Evolutionary conservation across 192 early-diverging fungal genomes (phyloP).

Genomic region (Lobosporangium transversale): DNA sequence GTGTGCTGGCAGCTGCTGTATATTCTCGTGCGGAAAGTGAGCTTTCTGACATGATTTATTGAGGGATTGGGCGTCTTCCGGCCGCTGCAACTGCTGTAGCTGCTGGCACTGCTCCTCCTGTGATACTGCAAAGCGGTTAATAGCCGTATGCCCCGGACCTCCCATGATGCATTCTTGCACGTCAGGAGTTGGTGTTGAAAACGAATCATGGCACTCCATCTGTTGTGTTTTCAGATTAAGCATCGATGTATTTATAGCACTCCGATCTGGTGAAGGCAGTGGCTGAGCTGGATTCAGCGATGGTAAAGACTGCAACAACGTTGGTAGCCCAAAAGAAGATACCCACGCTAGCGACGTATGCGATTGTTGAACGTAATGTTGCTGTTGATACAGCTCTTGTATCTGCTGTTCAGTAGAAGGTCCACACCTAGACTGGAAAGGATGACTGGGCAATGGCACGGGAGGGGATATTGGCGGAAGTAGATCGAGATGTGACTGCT

Average conservation of each 20-base stretch:
- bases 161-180: background rate
- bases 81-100: slow-evolving; percentile 7
- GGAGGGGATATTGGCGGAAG: too few species aligned
- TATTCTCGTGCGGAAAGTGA: background rate
- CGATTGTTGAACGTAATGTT: background rate
- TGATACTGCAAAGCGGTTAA: background rate
- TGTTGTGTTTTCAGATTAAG: too few species aligned
- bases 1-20: background rate
- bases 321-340: background rate
- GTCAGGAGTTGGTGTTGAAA: too few species aligned
- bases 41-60: slow-evolving; percentile 3
- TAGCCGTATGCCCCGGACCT: background rate
- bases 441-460: background rate
- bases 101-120: background rate
- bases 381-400: background rate
- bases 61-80: background rate
- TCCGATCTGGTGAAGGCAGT: too few species aligned
- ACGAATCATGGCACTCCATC: too few species aligned
- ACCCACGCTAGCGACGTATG: background rate
- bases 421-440: too few species aligned
- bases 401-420: too few species aligned
- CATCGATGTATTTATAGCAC: too few species aligned
- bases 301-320: background rate
- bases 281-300: too few species aligned
- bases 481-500: background rate